Conservation (phyloP, 2,329 filamentous ascomycete species). For the Cercospora sp. region DNA sequence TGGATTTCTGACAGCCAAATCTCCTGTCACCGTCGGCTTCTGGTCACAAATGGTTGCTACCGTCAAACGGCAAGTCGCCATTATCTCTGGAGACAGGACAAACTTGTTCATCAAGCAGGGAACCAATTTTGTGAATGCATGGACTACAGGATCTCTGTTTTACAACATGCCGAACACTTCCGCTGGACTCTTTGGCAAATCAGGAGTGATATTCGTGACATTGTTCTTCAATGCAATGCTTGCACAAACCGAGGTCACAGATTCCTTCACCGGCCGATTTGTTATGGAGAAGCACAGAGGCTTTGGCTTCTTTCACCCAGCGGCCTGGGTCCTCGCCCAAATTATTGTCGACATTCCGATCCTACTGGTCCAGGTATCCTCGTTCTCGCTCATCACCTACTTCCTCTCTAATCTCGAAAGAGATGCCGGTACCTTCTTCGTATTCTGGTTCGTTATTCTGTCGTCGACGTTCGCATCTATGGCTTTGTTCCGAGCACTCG, state of each 20-base stretch:
- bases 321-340: conserved; percentile 53
- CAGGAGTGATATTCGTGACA: conserved; percentile 63
- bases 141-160: conserved; percentile 66
- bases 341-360: conserved; percentile 55
- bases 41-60: conserved; percentile 57
- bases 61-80: conserved; percentile 59
- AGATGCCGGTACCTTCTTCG: conserved; percentile 58
- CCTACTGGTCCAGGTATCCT: conserved; percentile 38
- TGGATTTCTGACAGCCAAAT: conserved; percentile 44
- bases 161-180: conserved; percentile 61
- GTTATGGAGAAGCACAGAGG: conserved; percentile 49
- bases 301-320: conserved; percentile 40
- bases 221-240: conserved; percentile 62
- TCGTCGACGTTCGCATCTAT: conserved; percentile 45
- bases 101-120: conserved; percentile 57
- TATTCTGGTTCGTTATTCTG: conserved; percentile 55
- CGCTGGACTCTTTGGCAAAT: conserved; percentile 62
- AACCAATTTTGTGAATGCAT: conserved; percentile 57
- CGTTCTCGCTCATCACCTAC: conserved; percentile 53
- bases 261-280: conserved; percentile 47
- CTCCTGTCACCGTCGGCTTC: conserved; percentile 58
- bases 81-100: conserved; percentile 60
- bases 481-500: conserved; percentile 47
- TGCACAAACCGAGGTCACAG: conserved; percentile 65
- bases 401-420: conserved; percentile 61